A percentile compares a stretch with the other conserved stretches of the same genome.
Conservation (phyloP, 257 asterid species). For the Solanum phureja region DNA sequence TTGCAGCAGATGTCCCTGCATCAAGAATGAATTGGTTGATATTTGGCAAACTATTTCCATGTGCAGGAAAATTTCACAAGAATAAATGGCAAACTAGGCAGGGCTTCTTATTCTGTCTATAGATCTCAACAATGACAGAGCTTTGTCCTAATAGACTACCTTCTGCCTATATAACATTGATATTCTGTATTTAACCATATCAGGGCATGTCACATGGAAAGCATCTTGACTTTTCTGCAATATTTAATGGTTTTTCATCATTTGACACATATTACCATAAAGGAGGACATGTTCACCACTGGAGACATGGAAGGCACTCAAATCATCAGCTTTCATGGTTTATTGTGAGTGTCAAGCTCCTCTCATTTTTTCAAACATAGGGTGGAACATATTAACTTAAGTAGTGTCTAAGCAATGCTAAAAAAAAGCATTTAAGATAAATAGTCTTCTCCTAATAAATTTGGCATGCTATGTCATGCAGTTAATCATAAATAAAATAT, state of each 20-base stretch:
- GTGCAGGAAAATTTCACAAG: not conserved
- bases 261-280: not conserved
- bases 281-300: not conserved
- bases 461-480: not conserved
- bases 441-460: not conserved
- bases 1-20: constrained; percentile 79
- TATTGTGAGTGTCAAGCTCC: not conserved
- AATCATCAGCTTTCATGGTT: not conserved
- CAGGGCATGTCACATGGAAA: not conserved
- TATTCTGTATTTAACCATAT: not conserved
- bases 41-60: not conserved
- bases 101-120: not conserved
- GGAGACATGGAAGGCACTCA: not conserved
- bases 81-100: not conserved
- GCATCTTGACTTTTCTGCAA: not conserved
- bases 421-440: not conserved
- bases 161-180: not conserved
- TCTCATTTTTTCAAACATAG: not conserved
- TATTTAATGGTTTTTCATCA: not conserved
- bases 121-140: not conserved
- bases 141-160: not conserved
- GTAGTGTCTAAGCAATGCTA: not conserved
- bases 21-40: not conserved
- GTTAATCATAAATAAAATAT: not conserved
- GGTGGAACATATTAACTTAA: not conserved